These are phyloP conservation scores for Xylariales sp. DNA, from an alignment of 2,329 filamentous ascomycete species.

Conservation along the genomic window DNA sequence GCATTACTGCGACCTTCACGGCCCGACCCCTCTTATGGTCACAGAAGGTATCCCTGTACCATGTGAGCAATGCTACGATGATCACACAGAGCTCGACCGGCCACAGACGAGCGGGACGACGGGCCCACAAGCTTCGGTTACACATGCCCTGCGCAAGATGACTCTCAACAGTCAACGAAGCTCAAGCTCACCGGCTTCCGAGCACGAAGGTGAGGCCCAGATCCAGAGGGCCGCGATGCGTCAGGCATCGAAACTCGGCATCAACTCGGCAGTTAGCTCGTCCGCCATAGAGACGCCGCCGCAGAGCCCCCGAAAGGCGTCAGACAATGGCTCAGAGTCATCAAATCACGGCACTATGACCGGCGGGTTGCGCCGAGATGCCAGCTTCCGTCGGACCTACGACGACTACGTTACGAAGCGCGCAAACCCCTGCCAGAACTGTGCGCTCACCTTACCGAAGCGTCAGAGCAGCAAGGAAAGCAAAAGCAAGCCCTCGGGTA, in stretches of 20 bases:
- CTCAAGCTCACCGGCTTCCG: conserved; percentile 37
- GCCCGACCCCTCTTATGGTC: conserved; percentile 65
- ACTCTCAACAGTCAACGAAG: conserved; percentile 37
- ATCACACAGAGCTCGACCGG: conserved; percentile 28
- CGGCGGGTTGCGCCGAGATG: conserved; percentile 41
- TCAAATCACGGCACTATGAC: background rate
- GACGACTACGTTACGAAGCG: conserved; percentile 62
- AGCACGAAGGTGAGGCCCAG: conserved; percentile 41
- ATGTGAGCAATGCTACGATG: conserved; percentile 56
- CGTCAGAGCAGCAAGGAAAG: conserved; percentile 27
- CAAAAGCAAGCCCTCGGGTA: conserved; percentile 13
- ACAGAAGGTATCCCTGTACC: conserved; percentile 61
- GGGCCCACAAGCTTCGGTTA: conserved; percentile 33
- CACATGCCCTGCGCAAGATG: conserved; percentile 44
- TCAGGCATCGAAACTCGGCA: conserved; percentile 29
- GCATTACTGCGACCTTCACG: conserved; percentile 68
- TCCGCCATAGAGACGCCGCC: conserved; percentile 54
- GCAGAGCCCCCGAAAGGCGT: conserved; percentile 45
- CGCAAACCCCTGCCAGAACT: conserved; percentile 64
- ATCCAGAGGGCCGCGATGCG: conserved; percentile 36
- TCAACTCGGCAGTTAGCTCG: conserved; percentile 19
- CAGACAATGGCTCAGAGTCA: conserved; percentile 20
- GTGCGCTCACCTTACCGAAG: conserved; percentile 60
- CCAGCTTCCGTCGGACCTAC: conserved; percentile 59
- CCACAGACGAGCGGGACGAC: conserved; percentile 35